Base-by-base conservation (phyloP, 192 early-diverging fungal species). In the Obelidium mucronatum region DNA sequence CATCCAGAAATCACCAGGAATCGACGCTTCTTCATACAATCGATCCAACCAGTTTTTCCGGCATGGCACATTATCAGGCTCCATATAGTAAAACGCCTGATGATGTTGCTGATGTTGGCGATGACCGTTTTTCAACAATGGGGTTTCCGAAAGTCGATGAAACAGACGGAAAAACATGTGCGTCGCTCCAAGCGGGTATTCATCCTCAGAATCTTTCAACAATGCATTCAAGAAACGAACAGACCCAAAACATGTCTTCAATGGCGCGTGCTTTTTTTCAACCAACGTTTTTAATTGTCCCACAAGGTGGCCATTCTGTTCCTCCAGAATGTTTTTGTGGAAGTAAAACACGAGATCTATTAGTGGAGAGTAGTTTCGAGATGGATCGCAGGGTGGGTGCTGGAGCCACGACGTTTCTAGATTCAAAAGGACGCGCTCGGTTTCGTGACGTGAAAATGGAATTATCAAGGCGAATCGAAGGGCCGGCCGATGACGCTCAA, bases 61-160 rank as follows among this genome's bases (percentile, higher is more conserved):
- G 48, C 80, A 81, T 26, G 80, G 80, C 2, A 40, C 42, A n/a
- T 64, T 64, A 60, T 81, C 80, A 1, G 80, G 80, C 54, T 81
- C 80, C 80, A 81, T 81, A 60, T 81, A 81, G 37, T 36, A 81
- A 63, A 81, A 82, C 3, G 54, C 74, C n/a, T 75, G 56, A 35
- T 74, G 42, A 59, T 55, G 55, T 17, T 73, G 31, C 31, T 34
- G 22, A 19, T 19, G 5, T 13, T 64, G 30, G 11, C 5, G 11
- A 8, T 13, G 8, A 8, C 8, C 4, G 24, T 28, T 60, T 34
- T 36, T 35, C 28, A 31, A 8, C 15, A 39, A 17, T 33, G 67
- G 61, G 19, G n/a, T 3, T 11, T 34, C 64, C 1, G 24, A 2
- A 11, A 64, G 37, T 11, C 28, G n/a, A 15, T 22, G 15, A 3